These are phyloP conservation scores for Ephemerocybe angulata DNA, from an alignment of 768 basidiomycete species.

Conservation along the genomic window DNA sequence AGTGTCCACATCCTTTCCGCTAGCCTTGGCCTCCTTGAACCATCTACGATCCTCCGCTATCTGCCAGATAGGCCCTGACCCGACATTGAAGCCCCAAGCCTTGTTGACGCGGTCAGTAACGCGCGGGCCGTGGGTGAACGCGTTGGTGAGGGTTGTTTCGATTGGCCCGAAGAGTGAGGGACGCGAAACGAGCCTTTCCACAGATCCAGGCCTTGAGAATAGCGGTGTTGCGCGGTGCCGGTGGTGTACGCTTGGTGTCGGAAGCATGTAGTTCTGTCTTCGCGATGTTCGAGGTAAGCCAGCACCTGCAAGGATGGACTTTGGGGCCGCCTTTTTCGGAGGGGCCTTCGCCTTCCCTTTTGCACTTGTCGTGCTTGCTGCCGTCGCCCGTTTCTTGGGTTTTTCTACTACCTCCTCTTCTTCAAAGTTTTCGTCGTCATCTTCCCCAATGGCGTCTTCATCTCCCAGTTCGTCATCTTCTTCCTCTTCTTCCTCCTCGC, in stretches of 20 bases:
- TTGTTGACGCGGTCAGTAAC: constrained; percentile 60
- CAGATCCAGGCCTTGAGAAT: constrained; percentile 44
- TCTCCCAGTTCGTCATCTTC: constrained; percentile 32
- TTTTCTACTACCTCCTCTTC: constrained; percentile 15
- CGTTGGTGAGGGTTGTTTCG: constrained; percentile 46
- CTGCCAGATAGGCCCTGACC: constrained; percentile 77
- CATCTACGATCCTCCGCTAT: constrained; percentile 73
- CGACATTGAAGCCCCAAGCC: constrained; percentile 71
- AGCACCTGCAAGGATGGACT: constrained; percentile 10
- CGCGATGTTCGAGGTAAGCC: constrained; percentile 26
- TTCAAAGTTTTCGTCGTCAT: constrained; percentile 21
- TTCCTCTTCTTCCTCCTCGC: constrained; percentile 15
- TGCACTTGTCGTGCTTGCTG: constrained; percentile 22
- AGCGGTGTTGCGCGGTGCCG: constrained; percentile 68
- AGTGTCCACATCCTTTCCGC: constrained; percentile 30
- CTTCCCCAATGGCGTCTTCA: constrained; percentile 25
- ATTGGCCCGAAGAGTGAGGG: constrained; percentile 50
- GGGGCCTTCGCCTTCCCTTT: constrained; percentile 26
- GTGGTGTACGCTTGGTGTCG: constrained; percentile 66
- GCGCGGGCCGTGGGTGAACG: constrained; percentile 45
- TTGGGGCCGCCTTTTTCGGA: constrained; percentile 11
- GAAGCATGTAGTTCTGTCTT: constrained; percentile 55
- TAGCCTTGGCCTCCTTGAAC: constrained; percentile 58
- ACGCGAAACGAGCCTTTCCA: constrained; percentile 53
- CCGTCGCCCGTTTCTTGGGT: constrained; percentile 19